phyloP scores from a whole-genome alignment of 2,329 filamentous ascomycete species.

The Epichloe bromicola region DNA sequence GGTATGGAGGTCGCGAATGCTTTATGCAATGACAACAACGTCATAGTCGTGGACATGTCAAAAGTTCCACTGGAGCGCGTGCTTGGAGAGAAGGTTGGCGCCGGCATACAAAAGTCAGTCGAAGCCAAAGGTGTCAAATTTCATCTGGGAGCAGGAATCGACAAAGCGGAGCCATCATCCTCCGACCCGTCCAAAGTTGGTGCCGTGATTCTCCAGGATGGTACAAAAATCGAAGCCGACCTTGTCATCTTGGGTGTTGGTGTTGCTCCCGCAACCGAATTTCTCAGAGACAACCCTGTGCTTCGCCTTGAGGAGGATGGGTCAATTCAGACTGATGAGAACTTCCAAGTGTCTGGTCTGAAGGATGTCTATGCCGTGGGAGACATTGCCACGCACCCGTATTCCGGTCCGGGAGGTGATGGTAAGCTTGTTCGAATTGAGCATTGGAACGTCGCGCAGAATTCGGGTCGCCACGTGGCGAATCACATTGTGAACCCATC shows the following conservation, averaged over 20 bases:
- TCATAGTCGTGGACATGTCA: conserved; percentile 84
- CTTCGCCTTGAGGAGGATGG: conserved; percentile 69
- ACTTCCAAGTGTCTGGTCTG: conserved; percentile 62
- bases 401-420: conserved; percentile 74
- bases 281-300: conserved; percentile 57
- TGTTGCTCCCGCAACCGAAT: conserved; percentile 74
- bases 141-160: conserved; percentile 65
- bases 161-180: conserved; percentile 63
- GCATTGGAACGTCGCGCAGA: conserved; percentile 98
- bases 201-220: conserved; percentile 71
- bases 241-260: conserved; percentile 86
- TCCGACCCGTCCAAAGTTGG: conserved; percentile 62
- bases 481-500: conserved; percentile 56
- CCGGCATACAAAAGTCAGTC: conserved; percentile 63
- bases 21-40: conserved; percentile 63
- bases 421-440: conserved; percentile 72
- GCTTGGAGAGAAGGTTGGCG: conserved; percentile 69
- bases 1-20: conserved; percentile 95
- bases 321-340: conserved; percentile 69
- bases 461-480: conserved; percentile 71
- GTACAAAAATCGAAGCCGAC: conserved; percentile 72
- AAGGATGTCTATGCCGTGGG: conserved; percentile 85
- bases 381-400: conserved; percentile 91
- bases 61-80: conserved; percentile 72
- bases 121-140: conserved; percentile 87